Evolutionary conservation across 2,329 filamentous ascomycete species (phyloP).

Genomic region (Gnomoniopsis smithogilvyi): DNA sequence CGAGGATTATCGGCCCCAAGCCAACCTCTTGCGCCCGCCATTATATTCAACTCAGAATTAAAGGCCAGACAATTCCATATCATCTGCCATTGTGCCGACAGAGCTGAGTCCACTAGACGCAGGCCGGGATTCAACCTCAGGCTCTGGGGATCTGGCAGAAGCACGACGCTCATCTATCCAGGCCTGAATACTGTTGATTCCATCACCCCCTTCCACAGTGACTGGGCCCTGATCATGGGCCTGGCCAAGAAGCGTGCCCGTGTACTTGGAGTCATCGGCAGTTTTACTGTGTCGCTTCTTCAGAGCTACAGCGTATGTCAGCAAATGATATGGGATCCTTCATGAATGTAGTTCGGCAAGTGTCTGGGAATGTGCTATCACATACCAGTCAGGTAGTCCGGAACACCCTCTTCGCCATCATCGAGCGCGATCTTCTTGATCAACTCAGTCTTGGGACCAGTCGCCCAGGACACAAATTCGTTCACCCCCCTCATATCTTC

Average conservation of each 20-base stretch:
- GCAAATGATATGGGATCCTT: not conserved
- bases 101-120: constrained; percentile 57
- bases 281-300: constrained; percentile 93
- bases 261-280: constrained; percentile 81
- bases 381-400: constrained; percentile 68
- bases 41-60: constrained; percentile 6
- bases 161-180: constrained; percentile 52
- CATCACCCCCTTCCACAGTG: constrained; percentile 70
- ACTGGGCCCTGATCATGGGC: constrained; percentile 68
- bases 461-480: constrained; percentile 76
- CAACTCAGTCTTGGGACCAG: constrained; percentile 70
- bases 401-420: constrained; percentile 54
- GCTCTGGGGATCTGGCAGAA: constrained; percentile 20
- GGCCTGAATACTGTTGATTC: constrained; percentile 61
- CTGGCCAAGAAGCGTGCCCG: constrained; percentile 78
- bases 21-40: not conserved
- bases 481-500: constrained; percentile 78
- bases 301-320: constrained; percentile 44
- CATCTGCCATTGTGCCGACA: constrained; percentile 43
- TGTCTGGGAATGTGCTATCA: constrained; percentile 1
- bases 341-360: not conserved
- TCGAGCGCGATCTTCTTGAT: constrained; percentile 80
- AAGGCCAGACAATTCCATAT: constrained; percentile 42
- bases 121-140: constrained; percentile 38
- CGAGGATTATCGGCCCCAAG: not conserved